Percentiles rank a stretch among this genome's conserved stretches.
Evolutionary conservation across 2,329 filamentous ascomycete genomes (phyloP).

Genomic region (Xylaria sp.): DNA sequence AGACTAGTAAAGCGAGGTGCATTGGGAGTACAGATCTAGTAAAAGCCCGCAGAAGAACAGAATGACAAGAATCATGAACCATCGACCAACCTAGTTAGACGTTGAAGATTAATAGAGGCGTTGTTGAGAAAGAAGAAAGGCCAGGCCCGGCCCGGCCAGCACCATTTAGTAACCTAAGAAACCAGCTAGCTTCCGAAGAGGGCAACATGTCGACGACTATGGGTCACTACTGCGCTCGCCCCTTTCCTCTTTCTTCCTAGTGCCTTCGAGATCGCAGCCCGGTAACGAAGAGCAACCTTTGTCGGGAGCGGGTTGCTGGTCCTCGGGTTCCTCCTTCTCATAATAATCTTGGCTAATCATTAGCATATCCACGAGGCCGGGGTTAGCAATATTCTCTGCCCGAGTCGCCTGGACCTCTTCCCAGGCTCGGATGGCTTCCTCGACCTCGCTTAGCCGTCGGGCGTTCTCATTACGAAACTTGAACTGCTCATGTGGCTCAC

Average conservation of each 20-base stretch:
- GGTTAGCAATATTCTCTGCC: constrained; percentile 23
- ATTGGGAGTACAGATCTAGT: neutral
- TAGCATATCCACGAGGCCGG: constrained; percentile 38
- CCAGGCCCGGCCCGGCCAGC: neutral
- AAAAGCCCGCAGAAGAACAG: neutral
- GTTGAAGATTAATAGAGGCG: neutral
- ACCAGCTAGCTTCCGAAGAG: no score
- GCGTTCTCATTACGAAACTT: constrained; percentile 33
- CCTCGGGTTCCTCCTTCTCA: constrained; percentile 14
- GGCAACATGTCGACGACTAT: neutral
- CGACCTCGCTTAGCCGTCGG: constrained; percentile 27
- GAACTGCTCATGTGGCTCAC: constrained; percentile 32
- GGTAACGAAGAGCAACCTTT: neutral
- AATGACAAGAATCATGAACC: neutral
- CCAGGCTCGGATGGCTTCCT: constrained; percentile 38
- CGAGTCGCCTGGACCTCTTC: constrained; percentile 34
- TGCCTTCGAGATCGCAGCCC: neutral
- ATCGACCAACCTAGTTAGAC: neutral
- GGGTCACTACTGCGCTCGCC: constrained; percentile 2
- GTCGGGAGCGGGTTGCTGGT: neutral
- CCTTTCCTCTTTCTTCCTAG: neutral
- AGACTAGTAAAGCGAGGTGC: neutral
- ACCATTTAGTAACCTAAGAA: neutral
- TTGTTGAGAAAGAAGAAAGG: neutral
- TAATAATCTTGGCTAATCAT: constrained; percentile 36